These are phyloP conservation scores for Madurella fahalii DNA, from an alignment of 2,329 filamentous ascomycete species.

Conservation along the genomic window DNA sequence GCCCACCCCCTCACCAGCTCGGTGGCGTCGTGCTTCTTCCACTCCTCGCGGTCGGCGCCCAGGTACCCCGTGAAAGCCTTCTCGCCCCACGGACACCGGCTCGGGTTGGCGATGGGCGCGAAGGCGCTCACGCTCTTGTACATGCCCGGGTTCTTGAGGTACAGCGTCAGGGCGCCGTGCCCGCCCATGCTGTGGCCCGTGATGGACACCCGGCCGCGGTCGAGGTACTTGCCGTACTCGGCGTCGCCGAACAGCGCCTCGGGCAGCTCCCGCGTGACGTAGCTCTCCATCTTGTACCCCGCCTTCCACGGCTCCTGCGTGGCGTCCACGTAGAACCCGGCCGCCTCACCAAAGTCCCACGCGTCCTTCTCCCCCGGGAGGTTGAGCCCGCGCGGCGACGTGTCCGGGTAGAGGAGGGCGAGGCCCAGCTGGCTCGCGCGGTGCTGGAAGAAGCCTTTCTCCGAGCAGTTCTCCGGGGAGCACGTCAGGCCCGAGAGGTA, in stretches of 20 bases:
- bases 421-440: slow-evolving; percentile 75
- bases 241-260: slow-evolving; percentile 61
- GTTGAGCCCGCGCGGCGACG: slow-evolving; percentile 78
- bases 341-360: slow-evolving; percentile 89
- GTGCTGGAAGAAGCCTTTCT: slow-evolving; percentile 88
- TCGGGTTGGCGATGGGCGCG: slow-evolving; percentile 84
- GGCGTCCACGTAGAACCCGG: slow-evolving; percentile 93
- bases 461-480: slow-evolving; percentile 78
- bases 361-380: slow-evolving; percentile 80
- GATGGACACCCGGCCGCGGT: slow-evolving; percentile 69
- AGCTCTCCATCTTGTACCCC: slow-evolving; percentile 92
- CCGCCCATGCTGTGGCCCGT: slow-evolving; percentile 97
- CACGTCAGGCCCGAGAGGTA: slow-evolving; percentile 95
- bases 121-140: slow-evolving; percentile 90
- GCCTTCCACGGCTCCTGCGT: slow-evolving; percentile 66
- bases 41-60: slow-evolving; percentile 70
- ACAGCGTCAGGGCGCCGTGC: slow-evolving; percentile 89
- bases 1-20: slow-evolving; percentile 75
- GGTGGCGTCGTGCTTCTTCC: slow-evolving; percentile 88
- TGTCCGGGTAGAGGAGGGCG: slow-evolving; percentile 94
- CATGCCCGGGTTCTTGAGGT: slow-evolving; percentile 82
- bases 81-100: slow-evolving; percentile 84
- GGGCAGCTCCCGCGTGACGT: slow-evolving; percentile 87
- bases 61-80: slow-evolving; percentile 95
- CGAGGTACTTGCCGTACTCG: slow-evolving; percentile 65